Base-by-base conservation (phyloP, 805 yeast species). In the Suhomyces kilbournensis region DNA sequence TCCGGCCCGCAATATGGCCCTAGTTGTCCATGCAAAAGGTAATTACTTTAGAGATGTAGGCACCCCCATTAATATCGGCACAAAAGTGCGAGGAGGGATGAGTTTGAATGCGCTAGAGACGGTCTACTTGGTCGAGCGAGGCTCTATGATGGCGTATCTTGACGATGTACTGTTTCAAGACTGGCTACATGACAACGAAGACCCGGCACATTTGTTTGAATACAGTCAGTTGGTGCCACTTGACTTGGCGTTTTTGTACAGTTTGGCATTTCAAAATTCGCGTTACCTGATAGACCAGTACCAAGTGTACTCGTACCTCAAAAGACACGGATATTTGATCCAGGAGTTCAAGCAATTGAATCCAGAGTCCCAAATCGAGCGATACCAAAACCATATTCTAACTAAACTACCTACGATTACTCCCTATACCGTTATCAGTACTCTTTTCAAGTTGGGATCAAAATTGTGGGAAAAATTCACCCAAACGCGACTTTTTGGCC, bases 121-220 rank as follows among this genome's bases (percentile, higher is more conserved):
- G 7, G 71, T 90, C 1, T 92, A 91, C 65, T 70, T 92, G 51
- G 80, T 85, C 1, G 97, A 92, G 64, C 74, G 98, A 62, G 97
- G 97, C 1, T 67, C 77, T 2, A 58, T 74, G 57, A 54, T 67
- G 10, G 56, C 70, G 5, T 72, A 67, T 54, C 49, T 69, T 40
- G 62, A 58, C 14, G 59, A 62, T 48, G 62, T 57, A 0, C 48
- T 42, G 17, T 69, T 64, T 50, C 47, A 55, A 23, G 45, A 53
- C 10, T 69, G 62, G 48, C 46, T 73, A 9, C 53, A 53, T 7
- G 50, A 48, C 28, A 28, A 10, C 7, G 14, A 12, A 10, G 35
- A 56, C 26, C 62, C 54, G 5, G 56, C 60, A 2, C 63, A 58
- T 6, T 58, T 25, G 7, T 71, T 68, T 47, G 64, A 64, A 46